phyloP scores from a whole-genome alignment of 2,329 filamentous ascomycete genomes.

The Neoarthrinium moseri region DNA sequence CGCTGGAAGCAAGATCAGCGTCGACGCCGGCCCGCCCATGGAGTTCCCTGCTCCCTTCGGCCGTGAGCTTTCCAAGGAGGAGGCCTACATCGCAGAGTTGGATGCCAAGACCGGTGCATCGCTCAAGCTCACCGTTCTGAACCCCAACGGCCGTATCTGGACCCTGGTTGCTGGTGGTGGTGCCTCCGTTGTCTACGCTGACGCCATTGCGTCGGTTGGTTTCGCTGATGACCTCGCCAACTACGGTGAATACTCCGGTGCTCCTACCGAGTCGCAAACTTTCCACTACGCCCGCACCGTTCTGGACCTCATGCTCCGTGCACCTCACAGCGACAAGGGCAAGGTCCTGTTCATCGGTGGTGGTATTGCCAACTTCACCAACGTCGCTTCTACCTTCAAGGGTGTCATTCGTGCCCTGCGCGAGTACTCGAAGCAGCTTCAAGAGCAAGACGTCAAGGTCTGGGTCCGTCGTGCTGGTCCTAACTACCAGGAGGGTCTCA shows the following conservation, averaged over 20 bases:
- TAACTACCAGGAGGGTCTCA: conserved; percentile 99
- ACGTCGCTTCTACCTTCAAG: conserved; percentile 99
- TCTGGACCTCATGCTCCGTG: conserved; percentile 94
- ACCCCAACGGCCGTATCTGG: conserved; percentile 90
- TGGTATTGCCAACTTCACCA: conserved; percentile 99
- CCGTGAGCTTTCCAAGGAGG: conserved; percentile 97
- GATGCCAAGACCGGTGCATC: conserved; percentile 99
- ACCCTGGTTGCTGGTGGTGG: conserved; percentile 98
- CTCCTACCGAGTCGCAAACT: conserved; percentile 96
- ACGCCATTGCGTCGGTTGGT: conserved; percentile 94
- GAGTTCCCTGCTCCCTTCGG: conserved; percentile 99
- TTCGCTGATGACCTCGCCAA: conserved; percentile 97
- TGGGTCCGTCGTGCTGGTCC: conserved; percentile 89
- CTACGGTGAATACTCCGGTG: conserved; percentile 99
- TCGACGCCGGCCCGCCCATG: conserved; percentile 96
- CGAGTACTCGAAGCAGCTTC: conserved; percentile 80
- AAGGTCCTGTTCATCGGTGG: conserved; percentile 99
- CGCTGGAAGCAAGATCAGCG: conserved; percentile 74
- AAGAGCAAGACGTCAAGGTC: conserved; percentile 97
- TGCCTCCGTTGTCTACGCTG: conserved; percentile 98
- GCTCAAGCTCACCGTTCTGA: conserved; percentile 95
- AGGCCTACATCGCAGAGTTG: conserved; percentile 97
- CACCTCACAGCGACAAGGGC: conserved; percentile 80
- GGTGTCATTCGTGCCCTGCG: conserved; percentile 95
- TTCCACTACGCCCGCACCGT: conserved; percentile 99